Conservation (phyloP, 2,329 filamentous ascomycete species). For the Paecilomyces formosus region DNA sequence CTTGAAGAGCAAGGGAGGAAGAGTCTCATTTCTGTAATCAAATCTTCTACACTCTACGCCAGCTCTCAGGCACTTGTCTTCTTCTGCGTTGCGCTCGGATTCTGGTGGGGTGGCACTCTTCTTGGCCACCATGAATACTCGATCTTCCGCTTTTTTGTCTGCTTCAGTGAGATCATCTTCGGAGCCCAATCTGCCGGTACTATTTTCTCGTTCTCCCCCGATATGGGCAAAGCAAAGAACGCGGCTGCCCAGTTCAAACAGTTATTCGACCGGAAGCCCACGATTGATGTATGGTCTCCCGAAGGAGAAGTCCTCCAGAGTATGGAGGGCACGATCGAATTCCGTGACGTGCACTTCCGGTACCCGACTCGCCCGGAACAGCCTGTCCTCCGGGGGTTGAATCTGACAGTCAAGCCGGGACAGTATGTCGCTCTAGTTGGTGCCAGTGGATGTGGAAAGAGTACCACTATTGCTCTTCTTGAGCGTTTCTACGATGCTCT, state of each 20-base stretch:
- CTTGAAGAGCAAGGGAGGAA: conserved; percentile 59
- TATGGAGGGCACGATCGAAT: conserved; percentile 75
- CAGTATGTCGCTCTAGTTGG: conserved; percentile 69
- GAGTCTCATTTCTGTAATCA: conserved; percentile 66
- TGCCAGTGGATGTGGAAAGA: conserved; percentile 91
- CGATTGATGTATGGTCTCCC: conserved; percentile 72
- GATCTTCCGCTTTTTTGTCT: conserved; percentile 86
- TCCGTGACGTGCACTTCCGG: conserved; percentile 86
- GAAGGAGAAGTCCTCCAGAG: conserved; percentile 56
- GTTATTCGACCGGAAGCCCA: conserved; percentile 74
- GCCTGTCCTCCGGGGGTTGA: conserved; percentile 80
- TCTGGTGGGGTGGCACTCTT: conserved; percentile 83
- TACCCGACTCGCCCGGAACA: conserved; percentile 89
- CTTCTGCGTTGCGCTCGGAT: conserved; percentile 75
- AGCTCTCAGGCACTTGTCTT: conserved; percentile 78
- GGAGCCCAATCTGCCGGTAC: conserved; percentile 86
- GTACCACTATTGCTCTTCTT: conserved; percentile 81
- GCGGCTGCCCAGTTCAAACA: conserved; percentile 73
- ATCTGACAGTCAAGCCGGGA: conserved; percentile 43
- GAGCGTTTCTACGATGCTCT: conserved; percentile 94
- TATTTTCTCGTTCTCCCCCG: conserved; percentile 81
- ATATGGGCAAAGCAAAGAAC: conserved; percentile 88
- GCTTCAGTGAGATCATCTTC: conserved; percentile 82
- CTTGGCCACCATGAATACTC: conserved; percentile 64
- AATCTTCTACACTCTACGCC: conserved; percentile 73